These are phyloP conservation scores for Coemansia sp. DNA, from an alignment of 192 early-diverging fungal genomes.

Conservation along the genomic window DNA sequence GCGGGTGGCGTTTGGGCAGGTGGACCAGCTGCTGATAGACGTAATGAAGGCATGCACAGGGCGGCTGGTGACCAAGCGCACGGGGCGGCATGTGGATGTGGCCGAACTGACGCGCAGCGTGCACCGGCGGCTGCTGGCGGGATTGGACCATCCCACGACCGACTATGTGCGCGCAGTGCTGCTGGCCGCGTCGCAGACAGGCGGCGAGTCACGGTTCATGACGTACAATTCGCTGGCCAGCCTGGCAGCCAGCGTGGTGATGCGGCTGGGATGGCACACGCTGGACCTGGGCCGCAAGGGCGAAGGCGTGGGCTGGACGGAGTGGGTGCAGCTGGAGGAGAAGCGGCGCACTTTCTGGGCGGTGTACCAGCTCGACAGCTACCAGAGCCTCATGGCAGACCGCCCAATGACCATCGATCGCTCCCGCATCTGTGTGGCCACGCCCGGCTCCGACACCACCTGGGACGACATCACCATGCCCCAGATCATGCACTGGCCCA, in stretches of 20 bases:
- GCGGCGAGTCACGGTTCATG: slow-evolving; percentile 36
- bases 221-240: slow-evolving; percentile 48
- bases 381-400: slow-evolving; percentile 46
- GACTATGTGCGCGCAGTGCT: slow-evolving; percentile 50
- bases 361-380: slow-evolving; percentile 50
- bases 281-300: slow-evolving; percentile 32
- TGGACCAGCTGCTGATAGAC: slow-evolving; percentile 41
- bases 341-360: slow-evolving; percentile 52
- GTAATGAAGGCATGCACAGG: slow-evolving; percentile 41
- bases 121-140: slow-evolving; percentile 29
- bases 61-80: slow-evolving; percentile 24
- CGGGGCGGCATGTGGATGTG: slow-evolving; percentile 27
- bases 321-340: slow-evolving; percentile 39
- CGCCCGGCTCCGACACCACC: slow-evolving; percentile 35
- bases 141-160: slow-evolving; percentile 38
- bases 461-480: slow-evolving; percentile 51
- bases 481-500: slow-evolving; percentile 39
- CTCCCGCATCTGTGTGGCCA: slow-evolving; percentile 29
- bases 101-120: slow-evolving; percentile 27
- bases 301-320: slow-evolving; percentile 22
- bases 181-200: slow-evolving; percentile 32
- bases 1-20: slow-evolving; percentile 31
- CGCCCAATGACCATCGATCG: slow-evolving; percentile 42
- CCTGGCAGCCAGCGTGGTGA: slow-evolving; percentile 43
- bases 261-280: slow-evolving; percentile 49